Conservation (phyloP, 139 green algal species). For the Chlorella sp. region DNA sequence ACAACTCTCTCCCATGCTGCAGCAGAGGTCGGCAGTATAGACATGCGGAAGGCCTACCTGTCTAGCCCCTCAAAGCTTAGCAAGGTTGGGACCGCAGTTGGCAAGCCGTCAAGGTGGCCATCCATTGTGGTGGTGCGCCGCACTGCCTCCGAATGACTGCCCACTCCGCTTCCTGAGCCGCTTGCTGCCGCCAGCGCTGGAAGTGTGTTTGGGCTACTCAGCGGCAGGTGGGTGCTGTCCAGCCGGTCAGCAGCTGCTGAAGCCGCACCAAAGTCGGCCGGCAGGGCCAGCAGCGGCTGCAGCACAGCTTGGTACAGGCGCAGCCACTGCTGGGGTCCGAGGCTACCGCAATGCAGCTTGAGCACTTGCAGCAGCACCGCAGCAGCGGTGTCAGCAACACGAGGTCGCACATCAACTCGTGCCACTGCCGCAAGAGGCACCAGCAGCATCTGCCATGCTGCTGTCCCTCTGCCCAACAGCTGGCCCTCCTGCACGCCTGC, state of each 20-base stretch:
- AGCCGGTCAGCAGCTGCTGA: not conserved
- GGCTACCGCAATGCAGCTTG: constrained; percentile 86
- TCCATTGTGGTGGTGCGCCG: not conserved
- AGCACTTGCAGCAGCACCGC: constrained; percentile 94
- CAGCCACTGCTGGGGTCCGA: constrained; percentile 90
- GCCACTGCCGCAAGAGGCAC: constrained; percentile 95
- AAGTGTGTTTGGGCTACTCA: not conserved
- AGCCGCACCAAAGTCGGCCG: not conserved
- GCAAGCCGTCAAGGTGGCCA: not conserved
- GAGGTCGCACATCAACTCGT: constrained; percentile 84
- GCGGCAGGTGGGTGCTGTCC: constrained; percentile 4
- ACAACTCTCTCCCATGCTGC: too few relatives aligned
- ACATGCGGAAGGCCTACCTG: not conserved
- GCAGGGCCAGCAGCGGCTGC: constrained; percentile 81
- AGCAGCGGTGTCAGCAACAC: constrained; percentile 81
- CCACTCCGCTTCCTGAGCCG: not conserved
- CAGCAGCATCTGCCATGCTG: constrained; percentile 98
- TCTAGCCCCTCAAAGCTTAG: constrained; percentile 38
- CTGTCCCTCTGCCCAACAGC: constrained; percentile 81
- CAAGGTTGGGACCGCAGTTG: not conserved
- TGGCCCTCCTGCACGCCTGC: constrained; percentile 69
- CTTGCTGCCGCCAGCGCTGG: not conserved
- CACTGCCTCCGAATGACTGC: not conserved
- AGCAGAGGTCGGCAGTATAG: too few relatives aligned
- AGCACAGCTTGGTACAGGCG: constrained; percentile 92